Conservation (phyloP, 1,284 basidiomycete species). For the Meira nashicola region DNA sequence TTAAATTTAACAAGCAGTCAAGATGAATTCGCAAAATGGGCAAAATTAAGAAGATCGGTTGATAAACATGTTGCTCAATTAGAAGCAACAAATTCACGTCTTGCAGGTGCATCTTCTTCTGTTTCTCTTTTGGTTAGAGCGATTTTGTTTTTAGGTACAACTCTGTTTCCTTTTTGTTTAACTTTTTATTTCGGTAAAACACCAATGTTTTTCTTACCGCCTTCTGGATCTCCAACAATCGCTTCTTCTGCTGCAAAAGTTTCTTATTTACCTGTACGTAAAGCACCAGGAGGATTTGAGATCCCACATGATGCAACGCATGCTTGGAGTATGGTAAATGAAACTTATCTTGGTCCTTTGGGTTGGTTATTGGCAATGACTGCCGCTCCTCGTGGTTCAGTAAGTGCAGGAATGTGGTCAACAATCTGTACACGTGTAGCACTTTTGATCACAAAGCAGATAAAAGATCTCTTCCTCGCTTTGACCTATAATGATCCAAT, state of each 20-base stretch:
- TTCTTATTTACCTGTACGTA: constrained; percentile 18
- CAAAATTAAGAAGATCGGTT: constrained; percentile 79
- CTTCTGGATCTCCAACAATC: constrained; percentile 10
- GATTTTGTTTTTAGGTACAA: constrained; percentile 41
- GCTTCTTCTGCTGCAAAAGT: neutral
- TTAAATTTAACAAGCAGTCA: constrained; percentile 85
- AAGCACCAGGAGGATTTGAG: constrained; percentile 36
- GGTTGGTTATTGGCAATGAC: constrained; percentile 23
- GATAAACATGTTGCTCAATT: constrained; percentile 90
- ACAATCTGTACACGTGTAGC: constrained; percentile 10
- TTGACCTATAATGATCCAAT: neutral
- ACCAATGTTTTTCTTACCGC: constrained; percentile 50
- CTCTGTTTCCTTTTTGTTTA: constrained; percentile 37
- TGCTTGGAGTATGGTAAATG: constrained; percentile 8
- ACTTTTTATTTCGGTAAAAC: constrained; percentile 47
- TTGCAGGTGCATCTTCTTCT: constrained; percentile 7
- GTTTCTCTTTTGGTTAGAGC: constrained; percentile 38
- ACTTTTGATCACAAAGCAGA: constrained; percentile 1
- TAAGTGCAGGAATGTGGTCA: constrained; percentile 15
- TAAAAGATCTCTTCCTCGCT: neutral
- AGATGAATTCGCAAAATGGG: constrained; percentile 98
- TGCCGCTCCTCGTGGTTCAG: constrained; percentile 17
- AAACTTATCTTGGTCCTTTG: constrained; percentile 20
- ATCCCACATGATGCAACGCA: constrained; percentile 5
- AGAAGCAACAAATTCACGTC: constrained; percentile 67